Evolutionary conservation across 1,284 basidiomycete species (phyloP), one percentile per base, ranked within the genome.

Genomic region (Erythrobasidium hasegawianum): DNA sequence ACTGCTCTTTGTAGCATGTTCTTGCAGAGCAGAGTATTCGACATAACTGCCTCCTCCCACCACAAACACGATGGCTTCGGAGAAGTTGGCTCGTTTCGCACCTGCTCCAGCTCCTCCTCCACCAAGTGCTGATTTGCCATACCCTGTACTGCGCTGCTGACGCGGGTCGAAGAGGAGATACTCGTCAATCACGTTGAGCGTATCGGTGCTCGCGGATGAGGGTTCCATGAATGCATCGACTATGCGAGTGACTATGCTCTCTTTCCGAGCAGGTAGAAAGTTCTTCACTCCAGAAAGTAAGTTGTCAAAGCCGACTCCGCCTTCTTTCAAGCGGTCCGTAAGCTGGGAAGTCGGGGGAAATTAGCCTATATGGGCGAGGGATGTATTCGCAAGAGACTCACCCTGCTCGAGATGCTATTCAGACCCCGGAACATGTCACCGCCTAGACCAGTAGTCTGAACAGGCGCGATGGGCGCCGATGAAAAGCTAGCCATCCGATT

Each of bases 141-240:
- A 33, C 33, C 33, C 33, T 38, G 77, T 77, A 74, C 82, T 83
- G 68, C 82, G 84, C 24, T 72, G 71, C 1, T 88, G 85, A 24
- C 89, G 86, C 1, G 96, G 95, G 77, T 99, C 96, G 55, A 99
- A 86, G 79, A 89, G 88, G 50, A 98, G 79, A 78, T 89, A 99
- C 52, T 98, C 95, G 76, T 98, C 96, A 2, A 95, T 97, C 78
- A 97, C 95, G 75, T 89, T 87, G 52, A 97, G 79, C 0, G 94
- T 95, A 77, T 94, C 90, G 57, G 91, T 90, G 14, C 90, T 90
- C 1, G 91, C 95, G 0, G 87, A 82, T 0, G 89, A 86, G 0
- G 95, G 94, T 75, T 99, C 96, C 92, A 98, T 97, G 22, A 99
- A 81, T 3, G 95, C 93, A 73, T 97, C 94, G 0, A 91, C 87